A percentile compares a stretch with the other conserved stretches of the same genome.
These are phyloP conservation scores for Zygotorulaspora mrakii DNA, from an alignment of 1,139 yeast genomes.

Conservation along the genomic window DNA sequence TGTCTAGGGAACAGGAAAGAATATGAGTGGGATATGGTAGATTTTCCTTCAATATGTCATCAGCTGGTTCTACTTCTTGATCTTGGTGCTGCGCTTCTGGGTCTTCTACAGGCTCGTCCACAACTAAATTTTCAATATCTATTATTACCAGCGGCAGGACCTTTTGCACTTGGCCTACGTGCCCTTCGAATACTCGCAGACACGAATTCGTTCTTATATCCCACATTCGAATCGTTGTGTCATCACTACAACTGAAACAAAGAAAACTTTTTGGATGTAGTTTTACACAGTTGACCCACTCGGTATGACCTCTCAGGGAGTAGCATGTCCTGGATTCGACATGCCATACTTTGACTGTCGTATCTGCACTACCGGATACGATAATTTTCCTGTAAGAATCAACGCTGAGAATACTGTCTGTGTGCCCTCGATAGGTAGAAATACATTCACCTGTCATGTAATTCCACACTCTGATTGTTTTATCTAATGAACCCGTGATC, in stretches of 20 bases:
- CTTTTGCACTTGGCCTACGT: constrained; percentile 81
- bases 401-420: constrained; percentile 77
- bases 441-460: constrained; percentile 91
- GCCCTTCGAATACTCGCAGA: constrained; percentile 60
- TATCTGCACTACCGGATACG: constrained; percentile 91
- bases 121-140: constrained; percentile 38
- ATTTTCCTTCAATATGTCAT: constrained; percentile 24
- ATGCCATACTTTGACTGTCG: constrained; percentile 92
- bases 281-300: constrained; percentile 87
- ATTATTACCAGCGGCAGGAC: constrained; percentile 74
- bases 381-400: constrained; percentile 67
- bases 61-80: constrained; percentile 26
- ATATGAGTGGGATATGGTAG: constrained; percentile 69
- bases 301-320: constrained; percentile 88
- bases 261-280: constrained; percentile 76
- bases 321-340: constrained; percentile 89
- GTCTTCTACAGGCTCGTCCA: constrained; percentile 31
- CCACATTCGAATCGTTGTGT: constrained; percentile 93
- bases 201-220: constrained; percentile 78
- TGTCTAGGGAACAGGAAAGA: constrained; percentile 83
- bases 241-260: constrained; percentile 85
- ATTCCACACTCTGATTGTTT: constrained; percentile 93
- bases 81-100: constrained; percentile 13
- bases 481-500: constrained; percentile 87
- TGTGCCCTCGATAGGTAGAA: constrained; percentile 90